phyloP scores from a whole-genome alignment of 345 rosid species.

The Lepidium aucheri region DNA sequence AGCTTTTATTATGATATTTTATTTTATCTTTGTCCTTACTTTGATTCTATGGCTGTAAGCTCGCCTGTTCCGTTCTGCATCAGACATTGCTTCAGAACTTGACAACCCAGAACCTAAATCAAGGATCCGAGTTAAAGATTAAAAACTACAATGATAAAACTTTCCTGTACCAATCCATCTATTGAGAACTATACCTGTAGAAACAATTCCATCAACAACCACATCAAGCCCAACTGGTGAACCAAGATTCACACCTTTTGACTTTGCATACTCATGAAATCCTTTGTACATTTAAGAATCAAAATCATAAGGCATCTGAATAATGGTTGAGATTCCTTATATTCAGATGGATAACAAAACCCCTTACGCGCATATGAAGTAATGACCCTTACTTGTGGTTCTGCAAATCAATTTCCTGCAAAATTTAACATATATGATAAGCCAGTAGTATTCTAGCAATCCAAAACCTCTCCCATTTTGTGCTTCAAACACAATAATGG shows the following conservation, averaged over 20 bases:
- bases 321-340: neutral
- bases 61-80: too few relatives aligned
- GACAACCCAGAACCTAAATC: too few relatives aligned
- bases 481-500: neutral
- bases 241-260: conserved; percentile 63
- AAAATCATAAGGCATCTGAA: neutral
- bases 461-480: neutral
- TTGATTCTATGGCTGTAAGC: too few relatives aligned
- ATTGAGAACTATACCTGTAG: conserved; percentile 50
- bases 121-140: too few relatives aligned
- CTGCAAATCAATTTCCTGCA: conserved; percentile 84
- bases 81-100: too few relatives aligned
- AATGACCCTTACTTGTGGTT: conserved; percentile 90
- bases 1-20: too few relatives aligned
- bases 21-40: too few relatives aligned
- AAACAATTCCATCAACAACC: conserved; percentile 85
- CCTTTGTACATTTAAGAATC: conserved; percentile 69
- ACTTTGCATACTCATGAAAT: conserved; percentile 59
- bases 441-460: neutral
- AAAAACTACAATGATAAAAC: too few relatives aligned
- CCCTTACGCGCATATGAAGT: conserved; percentile 90
- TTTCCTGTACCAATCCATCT: too few relatives aligned
- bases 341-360: neutral
- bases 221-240: conserved; percentile 80
- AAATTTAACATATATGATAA: neutral